Percentiles rank a stretch among this genome's conserved stretches.
phyloP scores from a whole-genome alignment of 805 yeast species.

The Danielia oregonensis region DNA sequence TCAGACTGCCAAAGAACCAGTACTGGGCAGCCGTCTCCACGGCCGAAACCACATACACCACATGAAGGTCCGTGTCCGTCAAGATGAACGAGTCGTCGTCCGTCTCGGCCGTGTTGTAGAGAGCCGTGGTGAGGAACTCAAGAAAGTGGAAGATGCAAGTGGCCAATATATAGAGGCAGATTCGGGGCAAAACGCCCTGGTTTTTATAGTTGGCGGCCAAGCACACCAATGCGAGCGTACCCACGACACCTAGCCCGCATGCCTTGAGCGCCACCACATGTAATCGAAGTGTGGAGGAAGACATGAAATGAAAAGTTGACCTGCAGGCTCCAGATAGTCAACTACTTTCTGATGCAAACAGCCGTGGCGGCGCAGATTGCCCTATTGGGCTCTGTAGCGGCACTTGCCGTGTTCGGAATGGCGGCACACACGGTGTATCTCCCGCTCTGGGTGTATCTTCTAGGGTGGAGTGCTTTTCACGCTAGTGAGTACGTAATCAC shows the following conservation, averaged over 20 bases:
- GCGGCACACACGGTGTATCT: not conserved
- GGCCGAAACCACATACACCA: slow-evolving; percentile 17
- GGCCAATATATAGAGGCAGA: slow-evolving; percentile 10
- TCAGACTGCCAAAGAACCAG: not conserved
- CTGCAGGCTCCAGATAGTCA: not conserved
- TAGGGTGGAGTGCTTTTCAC: slow-evolving; percentile 20
- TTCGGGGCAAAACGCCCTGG: slow-evolving; percentile 1
- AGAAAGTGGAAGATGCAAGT: slow-evolving; percentile 65
- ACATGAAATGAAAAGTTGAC: not conserved
- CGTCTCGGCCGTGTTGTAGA: slow-evolving; percentile 62
- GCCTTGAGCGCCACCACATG: slow-evolving; percentile 31
- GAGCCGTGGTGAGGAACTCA: slow-evolving; percentile 80
- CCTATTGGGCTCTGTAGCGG: slow-evolving; percentile 2
- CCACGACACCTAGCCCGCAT: slow-evolving; percentile 26
- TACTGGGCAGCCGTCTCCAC: slow-evolving; percentile 1
- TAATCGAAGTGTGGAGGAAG: slow-evolving; percentile 6
- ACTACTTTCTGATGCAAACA: not conserved
- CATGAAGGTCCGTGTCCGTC: slow-evolving; percentile 27
- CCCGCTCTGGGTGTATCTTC: slow-evolving; percentile 11
- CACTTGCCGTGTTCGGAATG: not conserved
- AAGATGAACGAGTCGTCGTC: slow-evolving; percentile 53
- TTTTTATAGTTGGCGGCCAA: slow-evolving; percentile 1
- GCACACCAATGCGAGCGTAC: slow-evolving; percentile 11
- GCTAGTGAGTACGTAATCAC: slow-evolving; percentile 27
- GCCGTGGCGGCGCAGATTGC: slow-evolving; percentile 5